Conservation (phyloP, 2,329 filamentous ascomycete species). For the Mollisiaceae sp. region DNA sequence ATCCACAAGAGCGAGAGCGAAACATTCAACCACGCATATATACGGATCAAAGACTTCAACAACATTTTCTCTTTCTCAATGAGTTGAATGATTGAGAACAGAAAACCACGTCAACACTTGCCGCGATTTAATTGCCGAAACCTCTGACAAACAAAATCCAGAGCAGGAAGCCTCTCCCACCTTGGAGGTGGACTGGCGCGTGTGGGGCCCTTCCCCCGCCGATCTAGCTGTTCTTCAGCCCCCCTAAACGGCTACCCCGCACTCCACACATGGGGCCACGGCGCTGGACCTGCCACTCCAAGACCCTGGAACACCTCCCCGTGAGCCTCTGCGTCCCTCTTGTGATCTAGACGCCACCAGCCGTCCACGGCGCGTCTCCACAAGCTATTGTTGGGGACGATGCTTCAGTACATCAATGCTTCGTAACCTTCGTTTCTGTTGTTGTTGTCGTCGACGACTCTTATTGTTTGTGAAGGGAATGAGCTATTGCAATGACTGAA, state of each 20-base stretch:
- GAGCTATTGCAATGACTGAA: conserved; percentile 19
- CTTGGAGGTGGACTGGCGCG: background rate
- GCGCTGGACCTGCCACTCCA: background rate
- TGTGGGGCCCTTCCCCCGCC: conserved; percentile 13
- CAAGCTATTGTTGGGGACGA: background rate
- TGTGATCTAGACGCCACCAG: background rate
- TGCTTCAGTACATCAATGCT: conserved; percentile 1
- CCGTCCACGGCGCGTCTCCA: conserved; percentile 14
- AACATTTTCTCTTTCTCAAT: background rate
- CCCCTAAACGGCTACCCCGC: conserved; percentile 16
- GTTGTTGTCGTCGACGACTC: background rate
- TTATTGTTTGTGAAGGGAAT: background rate
- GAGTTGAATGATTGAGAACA: background rate
- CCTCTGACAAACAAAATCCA: background rate
- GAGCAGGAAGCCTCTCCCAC: background rate
- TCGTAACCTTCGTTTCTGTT: background rate
- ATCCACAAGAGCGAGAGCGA: conserved; percentile 7
- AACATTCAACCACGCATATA: background rate
- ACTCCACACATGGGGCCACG: background rate
- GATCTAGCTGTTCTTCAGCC: background rate
- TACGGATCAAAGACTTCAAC: background rate
- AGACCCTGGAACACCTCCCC: conserved; percentile 20
- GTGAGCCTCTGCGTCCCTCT: background rate
- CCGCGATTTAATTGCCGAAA: conserved; percentile 15
- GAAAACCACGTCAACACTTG: background rate